A percentile compares a stretch with the other conserved stretches of the same genome.
phyloP scores from a whole-genome alignment of 768 basidiomycete species.

The Boletus fagicola region DNA sequence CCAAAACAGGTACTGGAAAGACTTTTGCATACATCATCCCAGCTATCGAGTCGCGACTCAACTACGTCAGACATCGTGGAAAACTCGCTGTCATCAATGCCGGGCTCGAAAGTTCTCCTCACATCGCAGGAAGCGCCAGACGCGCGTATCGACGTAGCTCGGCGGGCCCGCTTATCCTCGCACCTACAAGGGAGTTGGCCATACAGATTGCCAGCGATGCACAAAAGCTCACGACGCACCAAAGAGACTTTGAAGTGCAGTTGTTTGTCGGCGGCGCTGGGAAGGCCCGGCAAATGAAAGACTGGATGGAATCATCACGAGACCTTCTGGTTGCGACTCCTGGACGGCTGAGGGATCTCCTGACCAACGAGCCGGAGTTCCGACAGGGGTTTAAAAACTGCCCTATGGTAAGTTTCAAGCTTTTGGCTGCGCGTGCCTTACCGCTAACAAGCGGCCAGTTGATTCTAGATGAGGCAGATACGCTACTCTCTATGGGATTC shows the following conservation, averaged over 20 bases:
- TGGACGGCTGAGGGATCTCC: constrained; percentile 77
- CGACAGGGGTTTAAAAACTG: constrained; percentile 50
- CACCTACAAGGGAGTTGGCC: constrained; percentile 87
- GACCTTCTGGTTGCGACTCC: constrained; percentile 91
- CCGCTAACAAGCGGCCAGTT: constrained; percentile 48
- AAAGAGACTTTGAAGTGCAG: constrained; percentile 63
- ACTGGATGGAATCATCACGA: constrained; percentile 59
- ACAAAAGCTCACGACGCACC: constrained; percentile 56
- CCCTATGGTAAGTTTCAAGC: constrained; percentile 50
- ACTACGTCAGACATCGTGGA: constrained; percentile 48
- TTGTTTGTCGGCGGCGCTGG: constrained; percentile 77
- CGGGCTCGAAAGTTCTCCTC: constrained; percentile 35
- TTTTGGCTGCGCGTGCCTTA: background rate
- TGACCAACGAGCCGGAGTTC: constrained; percentile 59
- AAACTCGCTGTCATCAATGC: constrained; percentile 42
- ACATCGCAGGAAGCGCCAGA: constrained; percentile 32
- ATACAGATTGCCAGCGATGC: constrained; percentile 89
- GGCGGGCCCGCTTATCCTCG: constrained; percentile 78
- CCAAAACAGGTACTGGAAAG: constrained; percentile 88
- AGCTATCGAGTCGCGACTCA: constrained; percentile 74
- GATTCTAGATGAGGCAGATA: constrained; percentile 91
- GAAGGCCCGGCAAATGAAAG: constrained; percentile 62
- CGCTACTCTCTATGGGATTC: constrained; percentile 90
- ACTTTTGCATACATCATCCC: constrained; percentile 87
- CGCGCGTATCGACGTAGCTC: constrained; percentile 42